Conservation (phyloP, 768 basidiomycete species). For the Lactarius pseudohatsudake region DNA sequence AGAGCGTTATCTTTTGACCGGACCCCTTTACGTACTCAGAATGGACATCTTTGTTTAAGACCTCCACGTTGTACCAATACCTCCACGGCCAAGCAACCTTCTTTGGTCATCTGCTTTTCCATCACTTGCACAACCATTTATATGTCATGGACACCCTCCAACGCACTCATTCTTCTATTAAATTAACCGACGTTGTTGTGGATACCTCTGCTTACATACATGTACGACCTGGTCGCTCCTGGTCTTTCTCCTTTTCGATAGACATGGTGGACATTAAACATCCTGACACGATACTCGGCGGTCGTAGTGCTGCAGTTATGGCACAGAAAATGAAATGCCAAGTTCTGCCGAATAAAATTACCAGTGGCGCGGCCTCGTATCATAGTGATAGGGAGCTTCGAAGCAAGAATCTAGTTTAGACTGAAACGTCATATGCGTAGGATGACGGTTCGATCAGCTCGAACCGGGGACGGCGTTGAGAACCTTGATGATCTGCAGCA, state of each 20-base stretch:
- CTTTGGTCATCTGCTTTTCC: background rate
- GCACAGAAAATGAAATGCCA: background rate
- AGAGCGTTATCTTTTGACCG: background rate
- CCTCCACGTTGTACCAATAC: slow-evolving; percentile 15
- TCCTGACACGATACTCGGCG: background rate
- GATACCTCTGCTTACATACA: slow-evolving; percentile 1
- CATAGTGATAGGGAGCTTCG: background rate
- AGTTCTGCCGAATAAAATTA: background rate
- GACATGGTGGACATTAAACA: background rate
- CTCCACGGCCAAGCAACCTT: background rate
- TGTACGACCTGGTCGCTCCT: background rate
- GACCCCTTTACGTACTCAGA: background rate
- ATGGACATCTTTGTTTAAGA: slow-evolving; percentile 14
- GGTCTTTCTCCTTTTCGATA: background rate
- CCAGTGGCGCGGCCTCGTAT: background rate
- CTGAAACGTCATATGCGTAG: background rate
- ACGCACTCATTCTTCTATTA: background rate
- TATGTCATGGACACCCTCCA: background rate
- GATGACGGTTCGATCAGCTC: background rate
- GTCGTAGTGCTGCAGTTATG: background rate
- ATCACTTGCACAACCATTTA: background rate
- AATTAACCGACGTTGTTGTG: slow-evolving; percentile 6
- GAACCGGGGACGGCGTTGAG: slow-evolving; percentile 1
- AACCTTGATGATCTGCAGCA: slow-evolving; percentile 3
- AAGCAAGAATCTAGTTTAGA: background rate